Percentiles rank a stretch among this genome's conserved stretches.
Conservation (phyloP, 306 rosid species). For the Dryas drummondii region DNA sequence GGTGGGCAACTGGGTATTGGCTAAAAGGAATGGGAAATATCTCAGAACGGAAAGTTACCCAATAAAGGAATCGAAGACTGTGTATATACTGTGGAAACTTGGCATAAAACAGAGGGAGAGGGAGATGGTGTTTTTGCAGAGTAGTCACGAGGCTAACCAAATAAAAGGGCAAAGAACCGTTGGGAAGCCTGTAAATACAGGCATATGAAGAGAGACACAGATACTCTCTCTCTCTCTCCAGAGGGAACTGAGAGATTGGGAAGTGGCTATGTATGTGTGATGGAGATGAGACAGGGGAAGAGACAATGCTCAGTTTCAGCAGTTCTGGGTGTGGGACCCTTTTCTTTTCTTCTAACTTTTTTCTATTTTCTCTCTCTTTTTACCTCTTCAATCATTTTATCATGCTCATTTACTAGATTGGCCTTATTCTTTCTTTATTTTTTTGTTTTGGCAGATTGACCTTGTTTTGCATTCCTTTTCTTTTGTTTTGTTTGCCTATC, state of each 20-base stretch:
- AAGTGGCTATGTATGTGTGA: not conserved
- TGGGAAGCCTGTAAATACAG: conserved; percentile 40
- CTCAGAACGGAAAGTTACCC: conserved; percentile 30
- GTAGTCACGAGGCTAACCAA: conserved; percentile 49
- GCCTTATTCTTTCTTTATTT: conserved; percentile 6
- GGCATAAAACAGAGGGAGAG: conserved; percentile 6
- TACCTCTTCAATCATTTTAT: conserved; percentile 49
- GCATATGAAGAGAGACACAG: conserved; percentile 18
- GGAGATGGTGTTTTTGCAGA: conserved; percentile 5
- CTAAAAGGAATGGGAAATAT: conserved; percentile 6
- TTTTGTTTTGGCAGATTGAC: not conserved
- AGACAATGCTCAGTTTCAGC: conserved; percentile 67
- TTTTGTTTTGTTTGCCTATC: too few relatives aligned
- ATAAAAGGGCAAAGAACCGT: conserved; percentile 44
- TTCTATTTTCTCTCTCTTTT: not conserved
- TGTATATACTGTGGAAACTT: not conserved
- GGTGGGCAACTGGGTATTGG: conserved; percentile 11
- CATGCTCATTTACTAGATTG: conserved; percentile 33
- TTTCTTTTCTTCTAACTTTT: not conserved
- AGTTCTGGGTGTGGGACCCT: conserved; percentile 58
- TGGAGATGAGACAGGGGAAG: conserved; percentile 55
- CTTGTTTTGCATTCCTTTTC: too few relatives aligned
- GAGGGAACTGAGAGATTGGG: conserved; percentile 1
- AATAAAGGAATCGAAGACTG: conserved; percentile 16
- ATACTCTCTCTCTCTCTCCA: not conserved